phyloP scores from a whole-genome alignment of 352 stramenopile species.

The Phytophthora syringae region DNA sequence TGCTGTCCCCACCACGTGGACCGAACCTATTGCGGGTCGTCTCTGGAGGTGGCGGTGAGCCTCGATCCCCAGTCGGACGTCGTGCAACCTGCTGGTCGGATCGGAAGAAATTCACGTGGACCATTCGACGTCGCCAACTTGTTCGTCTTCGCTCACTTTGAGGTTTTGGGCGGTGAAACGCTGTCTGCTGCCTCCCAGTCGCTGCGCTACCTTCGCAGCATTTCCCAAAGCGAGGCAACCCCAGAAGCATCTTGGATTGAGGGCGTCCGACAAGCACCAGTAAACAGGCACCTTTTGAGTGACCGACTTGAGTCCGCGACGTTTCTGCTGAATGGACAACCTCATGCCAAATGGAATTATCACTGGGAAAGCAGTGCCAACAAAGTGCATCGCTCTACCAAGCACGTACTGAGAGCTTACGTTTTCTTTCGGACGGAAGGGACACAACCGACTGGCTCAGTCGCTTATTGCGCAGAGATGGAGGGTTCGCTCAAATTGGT shows the following conservation, averaged over 20 bases:
- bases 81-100: too few species aligned
- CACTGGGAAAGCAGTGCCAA: slow-evolving; percentile 68
- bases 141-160: slow-evolving; percentile 37
- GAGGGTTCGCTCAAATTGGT: slow-evolving; percentile 34
- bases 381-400: slow-evolving; percentile 61
- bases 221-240: slow-evolving; percentile 62
- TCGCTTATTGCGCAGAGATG: neutral
- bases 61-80: too few species aligned
- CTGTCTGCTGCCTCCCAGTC: slow-evolving; percentile 5
- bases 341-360: slow-evolving; percentile 66
- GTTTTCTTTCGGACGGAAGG: slow-evolving; percentile 42
- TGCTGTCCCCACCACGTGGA: slow-evolving; percentile 62
- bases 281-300: slow-evolving; percentile 6
- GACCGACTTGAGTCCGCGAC: slow-evolving; percentile 11
- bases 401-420: slow-evolving; percentile 62
- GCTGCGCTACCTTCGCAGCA: slow-evolving; percentile 29
- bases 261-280: slow-evolving; percentile 30
- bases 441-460: too few species aligned
- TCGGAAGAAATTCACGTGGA: neutral
- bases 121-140: slow-evolving; percentile 40
- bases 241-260: slow-evolving; percentile 72
- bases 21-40: slow-evolving; percentile 61
- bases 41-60: slow-evolving; percentile 45
- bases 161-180: slow-evolving; percentile 35
- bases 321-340: slow-evolving; percentile 54